Evolutionary conservation across 176 grass and related monocot genomes (phyloP).

Genomic region (Musa troglodytarum): DNA sequence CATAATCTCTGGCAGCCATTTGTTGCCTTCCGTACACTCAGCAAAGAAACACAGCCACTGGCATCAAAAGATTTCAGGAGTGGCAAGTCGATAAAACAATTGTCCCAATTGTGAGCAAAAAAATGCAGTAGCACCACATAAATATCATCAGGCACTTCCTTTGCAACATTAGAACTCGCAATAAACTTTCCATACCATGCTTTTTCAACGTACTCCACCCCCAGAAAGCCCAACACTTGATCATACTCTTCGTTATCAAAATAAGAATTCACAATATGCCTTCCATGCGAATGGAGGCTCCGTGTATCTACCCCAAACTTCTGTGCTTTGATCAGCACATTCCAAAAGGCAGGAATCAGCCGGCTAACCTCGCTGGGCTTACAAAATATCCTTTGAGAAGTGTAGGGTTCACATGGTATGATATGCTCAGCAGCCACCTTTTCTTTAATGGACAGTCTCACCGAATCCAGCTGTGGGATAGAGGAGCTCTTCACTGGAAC

Average conservation of each 20-base stretch:
- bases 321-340: constrained; percentile 35
- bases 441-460: constrained; percentile 43
- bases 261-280: constrained; percentile 40
- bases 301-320: constrained; percentile 27
- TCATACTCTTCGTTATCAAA: constrained; percentile 37
- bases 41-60: constrained; percentile 24
- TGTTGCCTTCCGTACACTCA: constrained; percentile 26
- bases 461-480: constrained; percentile 36
- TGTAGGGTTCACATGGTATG: constrained; percentile 46
- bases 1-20: constrained; percentile 22
- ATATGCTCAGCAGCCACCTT: constrained; percentile 44
- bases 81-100: constrained; percentile 27
- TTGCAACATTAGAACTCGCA: constrained; percentile 38
- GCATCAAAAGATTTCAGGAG: constrained; percentile 43
- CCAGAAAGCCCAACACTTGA: constrained; percentile 38
- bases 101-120: constrained; percentile 29
- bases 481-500: constrained; percentile 31
- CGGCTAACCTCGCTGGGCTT: constrained; percentile 36
- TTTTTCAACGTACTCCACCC: constrained; percentile 23
- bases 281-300: constrained; percentile 45
- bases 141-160: constrained; percentile 29
- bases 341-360: constrained; percentile 42
- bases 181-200: constrained; percentile 71
- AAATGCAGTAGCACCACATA: constrained; percentile 53
- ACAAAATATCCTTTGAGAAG: constrained; percentile 54